Evolutionary conservation across 1,139 yeast species (phyloP).

Genomic region (Debaryomycetaceae sp.): DNA sequence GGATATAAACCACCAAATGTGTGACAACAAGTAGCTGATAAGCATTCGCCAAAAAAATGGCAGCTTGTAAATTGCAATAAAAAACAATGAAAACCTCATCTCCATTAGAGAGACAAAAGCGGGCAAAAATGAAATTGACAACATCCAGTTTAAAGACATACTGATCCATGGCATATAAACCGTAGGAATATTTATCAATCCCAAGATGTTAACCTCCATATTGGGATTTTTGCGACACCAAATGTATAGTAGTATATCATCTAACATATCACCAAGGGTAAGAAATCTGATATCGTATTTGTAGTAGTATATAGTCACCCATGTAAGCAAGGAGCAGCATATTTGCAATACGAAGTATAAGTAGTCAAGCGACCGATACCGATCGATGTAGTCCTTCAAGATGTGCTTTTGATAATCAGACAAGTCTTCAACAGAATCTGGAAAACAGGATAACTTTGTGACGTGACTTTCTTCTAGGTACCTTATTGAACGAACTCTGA

Average conservation of each 20-base stretch:
- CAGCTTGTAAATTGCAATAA: slow-evolving; percentile 7
- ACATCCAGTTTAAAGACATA: slow-evolving; percentile 16
- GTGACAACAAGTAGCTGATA: slow-evolving; percentile 25
- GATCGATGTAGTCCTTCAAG: slow-evolving; percentile 15
- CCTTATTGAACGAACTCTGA: slow-evolving; percentile 15
- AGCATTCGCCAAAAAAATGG: slow-evolving; percentile 17
- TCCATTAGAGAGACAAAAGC: slow-evolving; percentile 6
- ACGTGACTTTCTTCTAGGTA: slow-evolving; percentile 19
- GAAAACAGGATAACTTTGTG: slow-evolving; percentile 16
- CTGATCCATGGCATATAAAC: slow-evolving; percentile 26
- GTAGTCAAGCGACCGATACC: slow-evolving; percentile 27
- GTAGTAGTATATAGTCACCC: slow-evolving; percentile 16
- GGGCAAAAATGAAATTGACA: slow-evolving; percentile 9
- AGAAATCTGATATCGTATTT: slow-evolving; percentile 12
- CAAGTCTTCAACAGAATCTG: slow-evolving; percentile 13
- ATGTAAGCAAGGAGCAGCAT: slow-evolving; percentile 19
- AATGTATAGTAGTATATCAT: slow-evolving; percentile 26
- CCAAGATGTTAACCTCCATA: slow-evolving; percentile 21
- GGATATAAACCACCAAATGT: slow-evolving; percentile 38
- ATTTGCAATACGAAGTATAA: slow-evolving; percentile 27
- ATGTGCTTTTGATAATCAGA: slow-evolving; percentile 13
- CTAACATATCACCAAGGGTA: slow-evolving; percentile 22
- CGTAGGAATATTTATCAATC: slow-evolving; percentile 23
- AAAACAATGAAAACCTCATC: slow-evolving; percentile 7
- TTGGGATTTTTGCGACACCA: slow-evolving; percentile 29